Base-by-base conservation (phyloP, 2,329 filamentous ascomycete species). In the Hymenoscyphus repandus region DNA sequence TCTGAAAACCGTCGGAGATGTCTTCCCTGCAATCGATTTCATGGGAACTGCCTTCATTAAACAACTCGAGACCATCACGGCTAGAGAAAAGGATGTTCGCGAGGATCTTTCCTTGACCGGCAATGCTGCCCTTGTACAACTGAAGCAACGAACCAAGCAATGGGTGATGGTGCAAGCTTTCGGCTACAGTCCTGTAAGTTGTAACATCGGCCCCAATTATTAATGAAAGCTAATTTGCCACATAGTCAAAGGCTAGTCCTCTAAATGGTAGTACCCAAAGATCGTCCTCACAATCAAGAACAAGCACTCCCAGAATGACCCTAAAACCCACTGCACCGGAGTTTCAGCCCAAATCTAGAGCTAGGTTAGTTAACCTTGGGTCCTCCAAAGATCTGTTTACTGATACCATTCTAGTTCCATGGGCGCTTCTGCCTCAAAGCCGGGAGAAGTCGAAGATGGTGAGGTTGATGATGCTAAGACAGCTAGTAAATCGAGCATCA, bases 1-100 rank as follows among this genome's bases (percentile, higher is more conserved):
- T 3, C 75, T 99, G 52, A 95, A 93, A 66, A 79, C 82, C 10
- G 77, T 96, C 43, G 79, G 89, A 20, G 83, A 90, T 45, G 79
- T 83, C 62, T 99, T 96, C 75, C 95, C 93, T 3, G 86, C 85
- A 13, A 82, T 97, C 51, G 90, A 95, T 64, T 93, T 90, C 68
- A 92, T 95, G 77, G 93, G 89, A 32, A 76, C 74, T 36, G 78
- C 80, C 58, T 82, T 85, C 54, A 76, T 79, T 31, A 73, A 78
- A 33, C 77, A 87, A 58, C 74, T 88, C 17, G 80, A 83, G 58
- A 76, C 74, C n/a, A 83, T 91, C 50, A 77, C 80, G 18, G 76
- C 79, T 40, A 74, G 86, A 53, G 82, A 85, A 62, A 77, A 77
- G 56, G 74, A 78, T 46, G 73, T 79, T 47, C 79, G 87, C 47